Percentiles rank a stretch among this genome's conserved stretches.
Evolutionary conservation across 2,329 filamentous ascomycete species (phyloP).

Genomic region (Chaetomium sp.): DNA sequence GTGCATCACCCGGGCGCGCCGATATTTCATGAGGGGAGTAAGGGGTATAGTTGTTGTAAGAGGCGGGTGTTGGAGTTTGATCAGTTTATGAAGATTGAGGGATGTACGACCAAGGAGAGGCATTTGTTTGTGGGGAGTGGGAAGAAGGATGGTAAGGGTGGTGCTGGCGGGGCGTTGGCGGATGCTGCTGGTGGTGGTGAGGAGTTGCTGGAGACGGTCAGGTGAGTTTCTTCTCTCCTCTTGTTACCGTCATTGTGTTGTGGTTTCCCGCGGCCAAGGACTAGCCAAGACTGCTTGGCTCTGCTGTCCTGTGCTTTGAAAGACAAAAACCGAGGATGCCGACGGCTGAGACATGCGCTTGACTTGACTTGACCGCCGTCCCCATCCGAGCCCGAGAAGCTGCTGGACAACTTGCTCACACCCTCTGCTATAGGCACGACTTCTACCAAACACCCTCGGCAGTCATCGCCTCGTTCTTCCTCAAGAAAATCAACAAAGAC

Average conservation of each 20-base stretch:
- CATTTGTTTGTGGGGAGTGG: slow-evolving; percentile 83
- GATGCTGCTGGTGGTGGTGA: slow-evolving; percentile 46
- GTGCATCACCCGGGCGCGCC: slow-evolving; percentile 83
- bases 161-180: slow-evolving; percentile 34
- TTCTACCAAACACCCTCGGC: slow-evolving; percentile 87
- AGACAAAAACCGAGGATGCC: background rate
- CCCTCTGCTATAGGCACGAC: slow-evolving; percentile 54
- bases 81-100: slow-evolving; percentile 92
- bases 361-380: slow-evolving; percentile 6
- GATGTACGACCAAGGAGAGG: slow-evolving; percentile 72
- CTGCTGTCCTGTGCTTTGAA: slow-evolving; percentile 8
- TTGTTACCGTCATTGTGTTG: slow-evolving; percentile 3
- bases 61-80: slow-evolving; percentile 92
- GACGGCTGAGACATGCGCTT: too few species aligned
- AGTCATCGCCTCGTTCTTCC: slow-evolving; percentile 86
- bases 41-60: slow-evolving; percentile 97
- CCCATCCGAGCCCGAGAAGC: slow-evolving; percentile 9
- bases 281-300: slow-evolving; percentile 23
- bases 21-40: slow-evolving; percentile 96
- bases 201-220: slow-evolving; percentile 70
- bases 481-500: slow-evolving; percentile 93
- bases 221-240: slow-evolving; percentile 42
- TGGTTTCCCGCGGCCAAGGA: slow-evolving; percentile 19
- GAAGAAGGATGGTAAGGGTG: slow-evolving; percentile 59
- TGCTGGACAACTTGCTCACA: slow-evolving; percentile 8